Percentiles rank a stretch among this genome's conserved stretches.
Evolutionary conservation across 495 filamentous ascomycete species (phyloP).

Genomic region (Penicillium samsonianum): DNA sequence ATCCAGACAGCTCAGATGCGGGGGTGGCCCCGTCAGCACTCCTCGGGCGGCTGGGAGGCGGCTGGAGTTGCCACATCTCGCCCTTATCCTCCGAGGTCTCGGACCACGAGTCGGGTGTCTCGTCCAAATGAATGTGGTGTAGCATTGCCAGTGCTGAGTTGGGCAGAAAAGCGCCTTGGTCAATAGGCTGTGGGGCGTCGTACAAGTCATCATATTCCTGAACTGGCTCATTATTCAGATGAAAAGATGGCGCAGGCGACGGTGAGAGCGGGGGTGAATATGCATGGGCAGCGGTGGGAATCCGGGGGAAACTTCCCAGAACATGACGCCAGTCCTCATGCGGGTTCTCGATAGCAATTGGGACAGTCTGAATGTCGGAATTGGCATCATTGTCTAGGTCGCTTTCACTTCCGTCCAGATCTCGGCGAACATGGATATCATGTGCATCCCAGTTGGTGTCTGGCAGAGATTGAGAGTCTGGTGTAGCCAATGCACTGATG

Average conservation of each 20-base stretch:
- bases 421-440: slow-evolving; percentile 39
- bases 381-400: slow-evolving; percentile 18
- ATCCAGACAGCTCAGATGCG: slow-evolving; percentile 48
- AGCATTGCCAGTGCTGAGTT: slow-evolving; percentile 76
- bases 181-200: slow-evolving; percentile 46
- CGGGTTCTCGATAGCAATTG: slow-evolving; percentile 39
- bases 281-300: slow-evolving; percentile 27
- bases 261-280: slow-evolving; percentile 18
- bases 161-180: slow-evolving; percentile 70
- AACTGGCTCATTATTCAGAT: slow-evolving; percentile 31
- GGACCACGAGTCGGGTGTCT: slow-evolving; percentile 45
- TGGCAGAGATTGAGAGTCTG: slow-evolving; percentile 62
- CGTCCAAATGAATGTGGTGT: slow-evolving; percentile 67
- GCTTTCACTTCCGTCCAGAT: slow-evolving; percentile 30
- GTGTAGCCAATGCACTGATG: slow-evolving; percentile 78
- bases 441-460: slow-evolving; percentile 46
- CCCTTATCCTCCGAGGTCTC: slow-evolving; percentile 50
- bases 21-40: slow-evolving; percentile 50
- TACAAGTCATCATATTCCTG: slow-evolving; percentile 23
- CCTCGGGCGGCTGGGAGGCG: slow-evolving; percentile 33
- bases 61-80: slow-evolving; percentile 47
- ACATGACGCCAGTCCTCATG: slow-evolving; percentile 43
- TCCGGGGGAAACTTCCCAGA: slow-evolving; percentile 41
- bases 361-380: slow-evolving; percentile 31
- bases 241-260: not conserved